phyloP scores from a whole-genome alignment of 139 green algal species.

The Zygnema circumcarinatum region DNA sequence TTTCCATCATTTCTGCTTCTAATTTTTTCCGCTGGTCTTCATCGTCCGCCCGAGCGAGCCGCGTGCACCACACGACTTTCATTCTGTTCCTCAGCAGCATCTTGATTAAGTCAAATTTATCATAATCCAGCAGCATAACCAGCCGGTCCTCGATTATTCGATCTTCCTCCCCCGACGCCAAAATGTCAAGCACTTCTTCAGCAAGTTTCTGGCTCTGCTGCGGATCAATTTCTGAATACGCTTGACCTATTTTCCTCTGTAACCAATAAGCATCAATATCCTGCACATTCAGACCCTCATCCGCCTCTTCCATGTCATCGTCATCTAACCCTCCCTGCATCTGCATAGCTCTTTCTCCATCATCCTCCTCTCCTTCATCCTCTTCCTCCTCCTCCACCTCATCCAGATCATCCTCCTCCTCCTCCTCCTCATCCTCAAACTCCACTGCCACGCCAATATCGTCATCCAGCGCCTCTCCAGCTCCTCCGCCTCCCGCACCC shows the following conservation, averaged over 20 bases:
- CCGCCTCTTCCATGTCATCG: constrained; percentile 61
- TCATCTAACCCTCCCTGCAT: constrained; percentile 48
- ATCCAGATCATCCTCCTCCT: constrained; percentile 71
- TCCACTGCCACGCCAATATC: constrained; percentile 94
- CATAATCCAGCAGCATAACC: constrained; percentile 89
- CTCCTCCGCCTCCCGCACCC: neutral
- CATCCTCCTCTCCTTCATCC: constrained; percentile 65
- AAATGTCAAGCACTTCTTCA: constrained; percentile 70
- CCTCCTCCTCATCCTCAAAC: constrained; percentile 85
- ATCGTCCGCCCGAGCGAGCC: constrained; percentile 79
- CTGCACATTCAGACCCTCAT: constrained; percentile 66
- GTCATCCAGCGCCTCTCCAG: constrained; percentile 79
- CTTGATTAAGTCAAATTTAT: constrained; percentile 97
- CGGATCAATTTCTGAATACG: constrained; percentile 76
- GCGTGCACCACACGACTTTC: constrained; percentile 94
- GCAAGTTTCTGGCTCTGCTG: constrained; percentile 75
- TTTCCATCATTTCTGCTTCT: constrained; percentile 74
- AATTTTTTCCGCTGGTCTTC: constrained; percentile 79
- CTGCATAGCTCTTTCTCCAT: constrained; percentile 41
- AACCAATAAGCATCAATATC: constrained; percentile 99
- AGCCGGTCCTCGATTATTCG: constrained; percentile 86
- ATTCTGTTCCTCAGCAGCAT: constrained; percentile 86
- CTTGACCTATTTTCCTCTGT: constrained; percentile 84
- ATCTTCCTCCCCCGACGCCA: constrained; percentile 67
- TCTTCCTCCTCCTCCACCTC: constrained; percentile 78